phyloP scores from a whole-genome alignment of 176 grass and related monocot genomes.

The Oryza meyeriana region DNA sequence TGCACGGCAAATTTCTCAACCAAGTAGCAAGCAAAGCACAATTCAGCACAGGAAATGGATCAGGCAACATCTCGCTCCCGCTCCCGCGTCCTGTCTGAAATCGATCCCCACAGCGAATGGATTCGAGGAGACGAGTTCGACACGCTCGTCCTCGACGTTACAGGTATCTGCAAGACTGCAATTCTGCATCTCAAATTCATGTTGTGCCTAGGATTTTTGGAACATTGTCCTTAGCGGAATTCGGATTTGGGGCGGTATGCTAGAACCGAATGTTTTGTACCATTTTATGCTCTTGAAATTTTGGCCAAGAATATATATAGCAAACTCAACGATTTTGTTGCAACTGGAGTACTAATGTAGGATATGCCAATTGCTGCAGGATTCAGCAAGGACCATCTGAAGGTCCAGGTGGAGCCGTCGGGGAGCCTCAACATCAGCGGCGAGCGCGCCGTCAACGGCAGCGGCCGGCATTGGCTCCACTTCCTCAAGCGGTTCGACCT shows the following conservation, averaged over 20 bases:
- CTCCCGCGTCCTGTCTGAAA: conserved; percentile 32
- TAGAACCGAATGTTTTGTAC: neutral
- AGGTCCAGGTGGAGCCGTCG: conserved; percentile 45
- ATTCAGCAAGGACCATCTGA: conserved; percentile 71
- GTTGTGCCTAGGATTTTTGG: neutral
- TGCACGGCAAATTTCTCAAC: neutral
- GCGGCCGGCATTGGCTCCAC: conserved; percentile 27
- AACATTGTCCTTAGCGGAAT: neutral
- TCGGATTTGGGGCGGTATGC: neutral
- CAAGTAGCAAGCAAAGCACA: neutral
- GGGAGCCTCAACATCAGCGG: conserved; percentile 53
- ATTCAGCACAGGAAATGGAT: conserved; percentile 32
- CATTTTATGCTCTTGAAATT: too few species aligned
- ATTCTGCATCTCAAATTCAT: neutral
- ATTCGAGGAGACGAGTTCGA: conserved; percentile 38
- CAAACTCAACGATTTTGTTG: too few species aligned
- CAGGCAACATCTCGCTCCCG: neutral
- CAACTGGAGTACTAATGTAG: too few species aligned
- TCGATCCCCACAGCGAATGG: conserved; percentile 61
- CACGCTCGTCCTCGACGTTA: conserved; percentile 46
- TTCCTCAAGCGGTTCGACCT: conserved; percentile 62
- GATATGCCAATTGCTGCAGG: conserved; percentile 20
- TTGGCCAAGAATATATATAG: too few species aligned
- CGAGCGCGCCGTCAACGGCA: conserved; percentile 38
- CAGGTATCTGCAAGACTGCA: conserved; percentile 39